Conservation (phyloP, 2,329 filamentous ascomycete species). For the Alternaria rosae region DNA sequence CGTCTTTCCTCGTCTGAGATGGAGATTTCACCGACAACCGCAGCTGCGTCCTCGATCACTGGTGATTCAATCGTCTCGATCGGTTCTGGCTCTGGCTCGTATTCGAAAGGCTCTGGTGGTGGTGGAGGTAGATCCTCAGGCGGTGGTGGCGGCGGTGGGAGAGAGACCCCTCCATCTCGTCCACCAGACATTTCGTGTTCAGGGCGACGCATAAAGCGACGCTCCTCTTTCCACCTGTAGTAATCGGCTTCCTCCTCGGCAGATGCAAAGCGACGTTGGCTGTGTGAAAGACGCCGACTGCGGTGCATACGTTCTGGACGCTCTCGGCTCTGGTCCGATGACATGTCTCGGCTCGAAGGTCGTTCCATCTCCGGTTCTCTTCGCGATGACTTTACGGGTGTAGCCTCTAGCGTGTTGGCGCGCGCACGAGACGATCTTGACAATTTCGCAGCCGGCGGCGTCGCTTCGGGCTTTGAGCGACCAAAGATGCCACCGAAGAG, state of each 20-base stretch:
- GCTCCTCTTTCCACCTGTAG: constrained; percentile 40
- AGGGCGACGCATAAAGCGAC: constrained; percentile 31
- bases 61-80: constrained; percentile 20
- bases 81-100: constrained; percentile 19
- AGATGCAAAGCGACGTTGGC: constrained; percentile 35
- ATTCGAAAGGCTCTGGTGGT: constrained; percentile 30
- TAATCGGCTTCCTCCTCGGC: constrained; percentile 45
- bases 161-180: constrained; percentile 34
- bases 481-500: constrained; percentile 44
- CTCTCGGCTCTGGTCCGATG: constrained; percentile 44
- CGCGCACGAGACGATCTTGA: constrained; percentile 33
- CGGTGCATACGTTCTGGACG: constrained; percentile 42
- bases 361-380: constrained; percentile 34
- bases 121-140: constrained; percentile 29
- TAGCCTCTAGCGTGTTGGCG: constrained; percentile 33
- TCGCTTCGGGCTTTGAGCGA: constrained; percentile 42
- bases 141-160: constrained; percentile 14
- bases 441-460: constrained; percentile 31
- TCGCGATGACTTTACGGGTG: constrained; percentile 17
- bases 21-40: constrained; percentile 34
- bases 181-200: constrained; percentile 41
- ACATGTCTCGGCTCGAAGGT: constrained; percentile 39
- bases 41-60: constrained; percentile 37
- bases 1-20: constrained; percentile 40
- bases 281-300: constrained; percentile 39